Conservation (phyloP, 345 rosid genomes). For the Cardamine chenopodiifolia region DNA sequence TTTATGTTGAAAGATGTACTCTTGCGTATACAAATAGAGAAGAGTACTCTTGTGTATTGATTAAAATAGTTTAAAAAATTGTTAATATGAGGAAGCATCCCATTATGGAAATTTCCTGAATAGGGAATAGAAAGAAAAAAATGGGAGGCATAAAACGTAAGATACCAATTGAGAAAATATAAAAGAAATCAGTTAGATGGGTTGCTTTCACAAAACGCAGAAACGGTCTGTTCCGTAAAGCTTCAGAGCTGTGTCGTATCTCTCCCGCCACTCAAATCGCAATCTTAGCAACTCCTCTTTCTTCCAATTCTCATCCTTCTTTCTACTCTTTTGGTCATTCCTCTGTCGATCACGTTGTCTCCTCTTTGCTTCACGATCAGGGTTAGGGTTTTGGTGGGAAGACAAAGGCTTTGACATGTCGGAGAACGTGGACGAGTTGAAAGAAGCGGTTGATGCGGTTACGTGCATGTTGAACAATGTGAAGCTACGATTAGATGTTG, state of each 20-base stretch:
- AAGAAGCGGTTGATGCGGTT: neutral
- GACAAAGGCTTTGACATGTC: neutral
- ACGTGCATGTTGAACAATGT: conserved; percentile 15
- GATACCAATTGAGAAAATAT: no score
- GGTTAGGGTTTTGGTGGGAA: conserved; percentile 39
- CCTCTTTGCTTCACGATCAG: conserved; percentile 8
- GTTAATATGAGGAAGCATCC: neutral
- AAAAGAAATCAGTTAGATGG: neutral
- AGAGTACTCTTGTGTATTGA: neutral
- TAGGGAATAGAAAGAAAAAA: no score
- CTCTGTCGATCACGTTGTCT: conserved; percentile 30
- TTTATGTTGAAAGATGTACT: no score
- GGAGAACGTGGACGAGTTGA: conserved; percentile 20
- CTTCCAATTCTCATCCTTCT: conserved; percentile 28
- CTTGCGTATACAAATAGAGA: neutral
- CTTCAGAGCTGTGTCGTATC: conserved; percentile 26
- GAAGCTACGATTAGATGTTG: conserved; percentile 9
- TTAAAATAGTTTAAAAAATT: neutral
- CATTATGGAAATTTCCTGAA: neutral
- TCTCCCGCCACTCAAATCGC: conserved; percentile 25
- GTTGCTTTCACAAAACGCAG: conserved; percentile 26
- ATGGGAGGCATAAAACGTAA: conserved; percentile 13
- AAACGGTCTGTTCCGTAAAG: conserved; percentile 33
- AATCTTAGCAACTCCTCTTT: conserved; percentile 26
- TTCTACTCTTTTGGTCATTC: conserved; percentile 37